A percentile compares a stretch with the other conserved stretches of the same genome.
These are phyloP conservation scores for Leptographium flavum DNA, from an alignment of 2,329 filamentous ascomycete species.

Conservation along the genomic window DNA sequence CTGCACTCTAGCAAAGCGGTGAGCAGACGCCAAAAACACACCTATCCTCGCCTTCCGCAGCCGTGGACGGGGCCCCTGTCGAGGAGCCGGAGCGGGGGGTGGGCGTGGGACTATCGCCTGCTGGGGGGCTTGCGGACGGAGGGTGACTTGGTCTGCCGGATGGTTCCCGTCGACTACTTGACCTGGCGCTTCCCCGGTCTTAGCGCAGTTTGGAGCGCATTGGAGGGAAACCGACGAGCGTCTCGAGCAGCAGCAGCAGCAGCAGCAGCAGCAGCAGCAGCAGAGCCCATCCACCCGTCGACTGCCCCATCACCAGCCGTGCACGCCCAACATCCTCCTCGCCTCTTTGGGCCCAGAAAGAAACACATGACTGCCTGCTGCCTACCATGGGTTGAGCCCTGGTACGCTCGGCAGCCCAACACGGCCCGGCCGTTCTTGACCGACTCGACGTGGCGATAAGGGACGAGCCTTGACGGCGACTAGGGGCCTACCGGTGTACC, in stretches of 20 bases:
- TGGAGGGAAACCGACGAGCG: no score
- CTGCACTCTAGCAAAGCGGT: conserved; percentile 5
- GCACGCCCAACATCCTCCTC: no score
- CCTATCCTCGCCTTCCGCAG: background rate
- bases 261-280: no score
- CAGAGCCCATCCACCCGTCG: no score
- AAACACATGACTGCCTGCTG: no score
- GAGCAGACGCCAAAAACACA: conserved; percentile 3
- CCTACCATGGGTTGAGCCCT: no score
- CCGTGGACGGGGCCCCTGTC: background rate
- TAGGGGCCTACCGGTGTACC: conserved; percentile 4
- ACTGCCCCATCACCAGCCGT: no score
- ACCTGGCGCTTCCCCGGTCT: conserved; percentile 4
- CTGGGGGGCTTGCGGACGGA: background rate
- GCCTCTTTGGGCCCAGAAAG: no score
- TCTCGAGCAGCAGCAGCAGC: no score
- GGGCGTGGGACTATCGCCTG: conserved; percentile 4
- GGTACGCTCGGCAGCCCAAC: conserved; percentile 1
- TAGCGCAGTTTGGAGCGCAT: background rate
- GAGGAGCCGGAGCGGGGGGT: background rate
- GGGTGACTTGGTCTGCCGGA: background rate
- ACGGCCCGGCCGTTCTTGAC: conserved; percentile 4
- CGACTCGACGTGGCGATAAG: conserved; percentile 8
- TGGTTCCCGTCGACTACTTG: conserved; percentile 7
- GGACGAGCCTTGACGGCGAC: background rate